Base-by-base conservation (phyloP, 352 stramenopile species). In the Phytophthora crassamura region DNA sequence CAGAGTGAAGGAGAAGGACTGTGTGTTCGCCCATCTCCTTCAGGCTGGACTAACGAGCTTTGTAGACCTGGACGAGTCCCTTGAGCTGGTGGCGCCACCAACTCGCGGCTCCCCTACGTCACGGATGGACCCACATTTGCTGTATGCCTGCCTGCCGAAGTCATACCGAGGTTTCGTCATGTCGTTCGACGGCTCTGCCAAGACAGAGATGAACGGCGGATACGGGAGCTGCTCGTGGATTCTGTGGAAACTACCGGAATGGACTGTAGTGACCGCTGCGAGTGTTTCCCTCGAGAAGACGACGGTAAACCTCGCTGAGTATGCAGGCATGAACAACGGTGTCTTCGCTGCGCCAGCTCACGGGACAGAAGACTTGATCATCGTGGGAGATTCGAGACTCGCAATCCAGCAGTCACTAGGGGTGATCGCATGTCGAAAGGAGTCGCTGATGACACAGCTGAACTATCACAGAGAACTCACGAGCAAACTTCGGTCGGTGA, bases 141-240 rank as follows among this genome's bases (percentile, higher is more conserved):
- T 60, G 5, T 61, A 67, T 16, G 58, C 52, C 7, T 41, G 33
- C 4, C 5, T 34, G 3, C 20, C 54, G 0, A 14, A 2, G 3
- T 3, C 25, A 20, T 53, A 62, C 18, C 11, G 12, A 54, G 48
- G 54, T 2, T 35, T 55, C 30, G 35, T 72, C 1, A 9, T 75
- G 2, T 71, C 47, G 0, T 75, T 75, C 10, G 61, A 75, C 14
- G 67, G 61, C 1, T 59, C 60, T 7, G 55, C 60, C 2, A 68
- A 67, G n/a, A 43, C 39, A 0, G 40, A 52, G 16, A 61, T 46
- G 40, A 54, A 54, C n/a, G 18, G n/a, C 0, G 34, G 57, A 2
- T 18, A 50, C 14, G 50, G 64, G 1, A 72, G 56, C 22, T 53
- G 56, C 42, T 52, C 47, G 0, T 63, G 41, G 39, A 30, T 67